Conservation (phyloP, 202 grass and related monocot species). For the Panicum virgatum region DNA sequence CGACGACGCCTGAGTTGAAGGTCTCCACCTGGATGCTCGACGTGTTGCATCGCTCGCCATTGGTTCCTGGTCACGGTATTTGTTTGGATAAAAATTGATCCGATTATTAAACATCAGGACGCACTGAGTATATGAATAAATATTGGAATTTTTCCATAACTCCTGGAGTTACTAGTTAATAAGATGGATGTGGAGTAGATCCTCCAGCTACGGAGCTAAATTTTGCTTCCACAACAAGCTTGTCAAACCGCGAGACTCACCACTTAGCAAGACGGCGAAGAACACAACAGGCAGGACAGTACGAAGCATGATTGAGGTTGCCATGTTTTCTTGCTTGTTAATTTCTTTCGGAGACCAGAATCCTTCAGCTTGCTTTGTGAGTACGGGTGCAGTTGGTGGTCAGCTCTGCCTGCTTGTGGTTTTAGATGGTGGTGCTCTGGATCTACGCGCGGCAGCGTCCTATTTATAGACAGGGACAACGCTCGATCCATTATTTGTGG, state of each 20-base stretch:
- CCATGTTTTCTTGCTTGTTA: constrained; percentile 20
- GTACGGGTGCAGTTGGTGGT: too few relatives aligned
- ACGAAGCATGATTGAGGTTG: not conserved
- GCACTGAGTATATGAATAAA: not conserved
- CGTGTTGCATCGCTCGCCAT: constrained; percentile 16
- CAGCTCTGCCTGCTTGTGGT: not conserved
- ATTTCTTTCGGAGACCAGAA: not conserved
- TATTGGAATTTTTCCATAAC: not conserved
- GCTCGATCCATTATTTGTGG: too few relatives aligned
- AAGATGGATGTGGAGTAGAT: not conserved
- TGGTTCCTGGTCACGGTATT: constrained; percentile 20
- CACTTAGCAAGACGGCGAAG: not conserved
- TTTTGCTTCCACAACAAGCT: not conserved
- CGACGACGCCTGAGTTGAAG: constrained; percentile 32
- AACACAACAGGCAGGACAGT: not conserved
- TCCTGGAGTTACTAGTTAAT: not conserved
- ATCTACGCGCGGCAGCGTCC: not conserved
- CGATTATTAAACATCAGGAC: not conserved
- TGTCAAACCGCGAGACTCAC: not conserved
- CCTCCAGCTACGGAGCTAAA: not conserved
- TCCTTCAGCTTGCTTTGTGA: not conserved
- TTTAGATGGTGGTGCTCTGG: not conserved
- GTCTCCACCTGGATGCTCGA: constrained; percentile 54
- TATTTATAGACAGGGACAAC: constrained; percentile 18
- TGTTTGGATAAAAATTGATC: not conserved